A percentile compares a stretch with the other conserved stretches of the same genome.
Evolutionary conservation across 768 basidiomycete genomes (phyloP).

Genomic region (Suillus lakei): DNA sequence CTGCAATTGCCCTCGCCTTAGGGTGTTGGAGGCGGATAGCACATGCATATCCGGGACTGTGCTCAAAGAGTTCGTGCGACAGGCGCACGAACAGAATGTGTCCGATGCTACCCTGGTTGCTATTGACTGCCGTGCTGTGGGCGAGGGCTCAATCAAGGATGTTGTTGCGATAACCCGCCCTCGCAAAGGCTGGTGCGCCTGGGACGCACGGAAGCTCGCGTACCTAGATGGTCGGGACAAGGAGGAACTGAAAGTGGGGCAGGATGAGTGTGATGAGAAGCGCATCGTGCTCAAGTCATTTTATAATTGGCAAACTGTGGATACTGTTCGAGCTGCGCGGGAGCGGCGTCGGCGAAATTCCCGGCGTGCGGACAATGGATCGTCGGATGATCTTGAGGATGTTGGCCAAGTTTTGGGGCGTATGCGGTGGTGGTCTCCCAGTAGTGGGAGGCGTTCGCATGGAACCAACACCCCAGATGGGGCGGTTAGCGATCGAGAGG

Average conservation of each 20-base stretch:
- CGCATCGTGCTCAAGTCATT: slow-evolving; percentile 84
- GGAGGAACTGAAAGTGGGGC: slow-evolving; percentile 67
- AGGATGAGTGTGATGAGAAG: slow-evolving; percentile 80
- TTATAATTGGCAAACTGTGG: slow-evolving; percentile 86
- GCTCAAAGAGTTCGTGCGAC: slow-evolving; percentile 69
- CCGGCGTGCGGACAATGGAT: slow-evolving; percentile 48
- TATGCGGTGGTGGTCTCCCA: slow-evolving; percentile 45
- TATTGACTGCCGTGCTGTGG: slow-evolving; percentile 76
- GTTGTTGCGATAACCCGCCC: slow-evolving; percentile 63
- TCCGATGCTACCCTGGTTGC: slow-evolving; percentile 63
- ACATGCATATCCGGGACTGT: slow-evolving; percentile 69
- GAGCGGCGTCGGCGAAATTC: slow-evolving; percentile 67
- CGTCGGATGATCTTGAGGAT: slow-evolving; percentile 32
- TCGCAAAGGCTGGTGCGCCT: slow-evolving; percentile 74
- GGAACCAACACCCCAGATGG: slow-evolving; percentile 57
- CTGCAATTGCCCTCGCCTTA: slow-evolving; percentile 61
- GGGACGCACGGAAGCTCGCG: slow-evolving; percentile 68
- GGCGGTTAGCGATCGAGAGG: slow-evolving; percentile 50
- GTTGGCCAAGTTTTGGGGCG: slow-evolving; percentile 27
- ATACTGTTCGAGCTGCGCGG: slow-evolving; percentile 67
- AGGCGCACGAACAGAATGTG: slow-evolving; percentile 51
- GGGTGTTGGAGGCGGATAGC: slow-evolving; percentile 77
- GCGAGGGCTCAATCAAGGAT: slow-evolving; percentile 67
- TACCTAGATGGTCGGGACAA: slow-evolving; percentile 75
- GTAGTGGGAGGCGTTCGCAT: slow-evolving; percentile 50